Evolutionary conservation across 2,329 filamentous ascomycete species (phyloP), one percentile per base, ranked within the genome.

Genomic region (Diaporthe batatas): DNA sequence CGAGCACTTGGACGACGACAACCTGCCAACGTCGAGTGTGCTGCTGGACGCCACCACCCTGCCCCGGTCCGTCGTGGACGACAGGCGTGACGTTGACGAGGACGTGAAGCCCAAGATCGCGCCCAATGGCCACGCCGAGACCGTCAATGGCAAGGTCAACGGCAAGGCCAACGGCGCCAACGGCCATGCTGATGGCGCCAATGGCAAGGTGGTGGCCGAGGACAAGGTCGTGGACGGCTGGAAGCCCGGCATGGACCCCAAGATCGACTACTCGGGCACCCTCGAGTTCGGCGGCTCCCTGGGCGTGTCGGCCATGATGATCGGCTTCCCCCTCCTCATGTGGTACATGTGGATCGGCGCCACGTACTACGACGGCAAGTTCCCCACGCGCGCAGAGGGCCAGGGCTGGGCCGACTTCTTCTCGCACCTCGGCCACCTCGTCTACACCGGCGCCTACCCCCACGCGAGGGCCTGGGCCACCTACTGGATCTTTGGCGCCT

Each of bases 331-430:
- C n/a, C 75, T 92, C 49, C 89, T 99, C 78, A 98, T 98, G 96
- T 98, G 94, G 89, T 98, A 98, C 85, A 98, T 99, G 95, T 98
- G 95, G 95, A 92, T 97, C 82, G 96, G 96, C 67, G 93, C 96
- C 44, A 95, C 92, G 65, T 98, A 96, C 85, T 99, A 98, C 84
- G 86, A 94, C 80, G 96, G 96, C 77, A 91, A 93, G 75, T 87
- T 97, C 68, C 96, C 96, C 21, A 84, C 85, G 55, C 93, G 91
- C 1, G 84, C 84, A 2, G 81, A 89, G 55, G 93, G 89, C 54
- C 88, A 97, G 86, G 91, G 87, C 77, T 90, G 90, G 80, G 77
- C 79, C 16, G 91, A 96, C 23, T 98, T 98, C 81, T 86, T 89
- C 70, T 83, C 86, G 72, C 91, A 97, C 76, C 83, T 98, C 81